Conservation (phyloP, 495 filamentous ascomycete species). For the Aspergillus coremiiformis region DNA sequence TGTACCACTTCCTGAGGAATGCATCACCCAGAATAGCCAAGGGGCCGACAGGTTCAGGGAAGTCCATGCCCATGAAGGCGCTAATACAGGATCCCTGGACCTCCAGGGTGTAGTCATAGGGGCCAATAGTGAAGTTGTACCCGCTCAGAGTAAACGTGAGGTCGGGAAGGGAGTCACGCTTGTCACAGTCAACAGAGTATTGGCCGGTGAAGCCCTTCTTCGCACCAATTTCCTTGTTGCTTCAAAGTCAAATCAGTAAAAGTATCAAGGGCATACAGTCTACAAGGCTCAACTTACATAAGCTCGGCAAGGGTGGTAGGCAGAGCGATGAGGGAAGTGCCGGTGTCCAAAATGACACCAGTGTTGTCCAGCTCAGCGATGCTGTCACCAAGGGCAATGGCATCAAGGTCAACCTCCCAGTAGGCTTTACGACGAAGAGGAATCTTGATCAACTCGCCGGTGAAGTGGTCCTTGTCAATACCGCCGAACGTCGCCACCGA, state of each 20-base stretch:
- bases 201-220: conserved; percentile 95
- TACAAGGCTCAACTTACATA: conserved; percentile 45
- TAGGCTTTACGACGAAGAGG: conserved; percentile 97
- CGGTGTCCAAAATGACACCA: conserved; percentile 95
- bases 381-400: conserved; percentile 77
- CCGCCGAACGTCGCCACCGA: conserved; percentile 93
- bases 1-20: conserved; percentile 96
- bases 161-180: conserved; percentile 75
- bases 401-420: conserved; percentile 97
- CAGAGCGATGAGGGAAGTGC: conserved; percentile 95
- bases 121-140: conserved; percentile 80
- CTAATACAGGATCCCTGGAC: conserved; percentile 93
- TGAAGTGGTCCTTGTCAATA: conserved; percentile 77
- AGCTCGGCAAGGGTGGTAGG: conserved; percentile 91
- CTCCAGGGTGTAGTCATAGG: conserved; percentile 95
- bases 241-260: conserved; percentile 24
- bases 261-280: background rate
- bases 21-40: conserved; percentile 95
- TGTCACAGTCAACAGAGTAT: conserved; percentile 84
- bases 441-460: conserved; percentile 83
- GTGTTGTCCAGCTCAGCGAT: conserved; percentile 85
- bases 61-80: conserved; percentile 96
- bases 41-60: conserved; percentile 84
- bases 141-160: conserved; percentile 82
- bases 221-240: conserved; percentile 93